These are phyloP conservation scores for Talaromyces sp. DNA, from an alignment of 2,329 filamentous ascomycete genomes.

Conservation along the genomic window DNA sequence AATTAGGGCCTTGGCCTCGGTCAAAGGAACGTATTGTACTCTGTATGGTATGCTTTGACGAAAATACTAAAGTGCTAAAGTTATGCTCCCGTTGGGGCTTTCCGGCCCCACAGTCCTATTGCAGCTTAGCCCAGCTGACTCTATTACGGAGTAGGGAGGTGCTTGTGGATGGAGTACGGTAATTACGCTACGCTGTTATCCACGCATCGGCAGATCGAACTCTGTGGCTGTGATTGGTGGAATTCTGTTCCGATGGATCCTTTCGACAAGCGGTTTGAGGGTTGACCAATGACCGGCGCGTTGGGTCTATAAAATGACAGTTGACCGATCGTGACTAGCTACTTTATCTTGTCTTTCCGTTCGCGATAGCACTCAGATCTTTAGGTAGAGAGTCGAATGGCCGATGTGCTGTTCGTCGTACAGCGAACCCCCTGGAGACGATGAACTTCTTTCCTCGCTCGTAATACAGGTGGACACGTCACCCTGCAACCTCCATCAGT, in stretches of 20 bases:
- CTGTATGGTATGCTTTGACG: not conserved
- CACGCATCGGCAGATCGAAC: not conserved
- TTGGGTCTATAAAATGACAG: constrained; percentile 4
- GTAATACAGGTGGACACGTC: not conserved
- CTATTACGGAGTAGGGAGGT: too few relatives aligned
- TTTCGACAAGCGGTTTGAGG: not conserved
- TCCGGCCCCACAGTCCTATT: constrained; percentile 4
- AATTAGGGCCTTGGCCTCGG: not conserved
- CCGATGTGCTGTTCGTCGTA: not conserved
- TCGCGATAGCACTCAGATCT: not conserved
- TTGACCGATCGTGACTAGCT: not conserved
- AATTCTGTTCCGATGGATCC: not conserved
- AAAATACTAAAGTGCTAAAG: not conserved
- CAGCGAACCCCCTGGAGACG: not conserved
- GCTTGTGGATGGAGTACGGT: too few relatives aligned
- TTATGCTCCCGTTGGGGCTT: constrained; percentile 7
- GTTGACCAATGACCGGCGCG: constrained; percentile 7
- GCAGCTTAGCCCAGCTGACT: not conserved
- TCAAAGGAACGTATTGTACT: not conserved
- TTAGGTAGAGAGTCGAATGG: not conserved
- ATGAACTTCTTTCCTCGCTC: not conserved
- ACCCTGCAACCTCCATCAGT: not conserved
- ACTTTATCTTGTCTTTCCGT: not conserved
- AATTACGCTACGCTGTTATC: not conserved
- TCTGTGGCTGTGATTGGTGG: constrained; percentile 2